Base-by-base conservation (phyloP, 78 protist genomes). In the Blattamonas nauphoetae region DNA sequence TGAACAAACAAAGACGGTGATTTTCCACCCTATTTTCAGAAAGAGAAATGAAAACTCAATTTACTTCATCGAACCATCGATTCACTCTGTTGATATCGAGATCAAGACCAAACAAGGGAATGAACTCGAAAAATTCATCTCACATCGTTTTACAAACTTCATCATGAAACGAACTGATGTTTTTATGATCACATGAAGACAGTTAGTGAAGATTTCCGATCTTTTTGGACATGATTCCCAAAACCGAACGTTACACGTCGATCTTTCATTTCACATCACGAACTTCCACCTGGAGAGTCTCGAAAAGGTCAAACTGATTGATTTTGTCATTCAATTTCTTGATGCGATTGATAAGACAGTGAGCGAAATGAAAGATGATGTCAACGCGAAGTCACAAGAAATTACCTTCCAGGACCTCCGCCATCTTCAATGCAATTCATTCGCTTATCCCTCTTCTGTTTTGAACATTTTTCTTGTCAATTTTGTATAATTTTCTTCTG, bases 1-100 rank as follows among this genome's bases (percentile, higher is more conserved):
- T 32, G 45, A 85, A 95, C 90, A 21, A 21, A 78, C 78, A 78
- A 6, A 41, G 45, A 99, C 96, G 90, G 87, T 96, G 29, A 42
- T 97, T 45, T 78, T 96, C 78, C 89, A 89, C 41, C 97, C 99
- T 4, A 45, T 98, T 21, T 85, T 91, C 1, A 94, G 97, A 64
- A 71, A 93, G 35, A 91, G 98, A 2, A 92, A 88, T 11, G 95
- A 94, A 44, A 6, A 91, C 35, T 98, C 96, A 90, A 35, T 64
- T 35, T 94, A 91, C 41, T 83, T 95, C 44, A 97, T 98, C 43
- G 99, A 97, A 88, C 78, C 96, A 0, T 94, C 98, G 1, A 83
- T 97, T 87, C 97, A 98, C 93, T 94, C 98, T n/a, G 90, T 96
- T 45, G 96, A 99, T 45, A 71, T 98, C 87, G 87, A 94, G 84